Conservation (phyloP, 2,329 filamentous ascomycete species). For the Mycosphaerella arachidis region DNA sequence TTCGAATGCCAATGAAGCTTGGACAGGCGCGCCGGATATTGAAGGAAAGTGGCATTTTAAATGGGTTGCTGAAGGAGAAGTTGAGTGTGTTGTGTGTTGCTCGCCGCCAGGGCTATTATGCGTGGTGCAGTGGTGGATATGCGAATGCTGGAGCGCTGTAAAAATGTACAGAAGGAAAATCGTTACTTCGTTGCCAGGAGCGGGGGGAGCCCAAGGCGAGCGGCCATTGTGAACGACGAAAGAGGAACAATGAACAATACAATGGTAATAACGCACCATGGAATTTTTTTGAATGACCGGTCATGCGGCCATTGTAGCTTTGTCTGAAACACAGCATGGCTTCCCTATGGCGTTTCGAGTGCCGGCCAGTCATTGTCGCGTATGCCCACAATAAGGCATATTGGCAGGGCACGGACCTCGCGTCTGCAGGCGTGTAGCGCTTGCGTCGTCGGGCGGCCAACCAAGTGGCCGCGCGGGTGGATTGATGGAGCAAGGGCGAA, state of each 20-base stretch:
- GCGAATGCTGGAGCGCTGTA: constrained; percentile 11
- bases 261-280: constrained; percentile 26
- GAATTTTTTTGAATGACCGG: constrained; percentile 26
- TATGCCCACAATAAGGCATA: constrained; percentile 23
- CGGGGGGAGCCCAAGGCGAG: constrained; percentile 1
- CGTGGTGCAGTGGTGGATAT: constrained; percentile 15
- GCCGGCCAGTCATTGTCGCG: constrained; percentile 31
- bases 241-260: neutral
- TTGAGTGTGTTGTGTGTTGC: constrained; percentile 1
- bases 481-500: constrained; percentile 9
- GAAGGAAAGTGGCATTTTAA: neutral
- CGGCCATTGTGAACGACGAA: constrained; percentile 21
- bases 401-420: constrained; percentile 17
- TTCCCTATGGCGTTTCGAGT: constrained; percentile 38
- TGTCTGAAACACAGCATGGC: constrained; percentile 34
- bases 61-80: neutral
- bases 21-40: neutral
- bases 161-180: constrained; percentile 15
- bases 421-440: constrained; percentile 9
- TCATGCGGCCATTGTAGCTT: constrained; percentile 30
- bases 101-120: constrained; percentile 3
- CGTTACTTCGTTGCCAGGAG: constrained; percentile 16
- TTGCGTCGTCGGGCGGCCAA: constrained; percentile 9
- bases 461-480: neutral
- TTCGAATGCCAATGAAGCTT: neutral